Evolutionary conservation across 2,329 filamentous ascomycete genomes (phyloP).

Genomic region (Ophioceras dolichostomum): DNA sequence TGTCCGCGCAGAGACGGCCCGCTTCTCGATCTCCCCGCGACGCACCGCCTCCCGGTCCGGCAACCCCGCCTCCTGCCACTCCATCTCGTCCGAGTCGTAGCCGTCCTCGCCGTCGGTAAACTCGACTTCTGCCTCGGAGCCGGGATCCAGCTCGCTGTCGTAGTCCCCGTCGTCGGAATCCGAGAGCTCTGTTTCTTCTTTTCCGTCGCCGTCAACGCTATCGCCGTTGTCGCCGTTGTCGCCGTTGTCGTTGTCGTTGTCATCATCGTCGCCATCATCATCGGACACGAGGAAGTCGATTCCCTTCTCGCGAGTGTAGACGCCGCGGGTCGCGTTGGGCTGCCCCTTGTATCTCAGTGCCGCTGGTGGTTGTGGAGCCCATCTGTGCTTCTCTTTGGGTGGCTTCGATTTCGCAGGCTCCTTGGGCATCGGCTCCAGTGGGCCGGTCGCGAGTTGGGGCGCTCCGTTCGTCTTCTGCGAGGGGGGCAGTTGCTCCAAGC

Average conservation of each 20-base stretch:
- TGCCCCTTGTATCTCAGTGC: not conserved
- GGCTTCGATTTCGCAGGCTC: no score
- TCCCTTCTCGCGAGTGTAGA: not conserved
- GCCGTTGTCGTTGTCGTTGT: not conserved
- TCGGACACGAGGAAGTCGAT: not conserved
- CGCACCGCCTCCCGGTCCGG: not conserved
- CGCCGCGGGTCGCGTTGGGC: not conserved
- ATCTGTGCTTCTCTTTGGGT: no score
- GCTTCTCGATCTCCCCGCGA: no score
- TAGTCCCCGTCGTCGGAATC: not conserved
- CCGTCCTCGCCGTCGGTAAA: not conserved
- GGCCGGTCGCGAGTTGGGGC: not conserved
- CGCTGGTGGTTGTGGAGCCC: not conserved
- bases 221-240: not conserved
- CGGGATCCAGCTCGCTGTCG: not conserved
- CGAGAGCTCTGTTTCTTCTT: not conserved
- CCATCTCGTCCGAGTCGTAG: not conserved
- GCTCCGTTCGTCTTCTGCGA: not conserved
- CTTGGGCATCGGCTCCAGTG: not conserved
- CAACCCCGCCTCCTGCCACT: not conserved
- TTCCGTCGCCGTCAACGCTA: not conserved
- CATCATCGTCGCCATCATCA: not conserved
- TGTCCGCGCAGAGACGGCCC: no score
- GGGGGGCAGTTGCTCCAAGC: no score
- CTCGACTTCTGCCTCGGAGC: not conserved